phyloP scores from a whole-genome alignment of 805 yeast genomes.

The Zygosaccharomyces kombuchaensis region DNA sequence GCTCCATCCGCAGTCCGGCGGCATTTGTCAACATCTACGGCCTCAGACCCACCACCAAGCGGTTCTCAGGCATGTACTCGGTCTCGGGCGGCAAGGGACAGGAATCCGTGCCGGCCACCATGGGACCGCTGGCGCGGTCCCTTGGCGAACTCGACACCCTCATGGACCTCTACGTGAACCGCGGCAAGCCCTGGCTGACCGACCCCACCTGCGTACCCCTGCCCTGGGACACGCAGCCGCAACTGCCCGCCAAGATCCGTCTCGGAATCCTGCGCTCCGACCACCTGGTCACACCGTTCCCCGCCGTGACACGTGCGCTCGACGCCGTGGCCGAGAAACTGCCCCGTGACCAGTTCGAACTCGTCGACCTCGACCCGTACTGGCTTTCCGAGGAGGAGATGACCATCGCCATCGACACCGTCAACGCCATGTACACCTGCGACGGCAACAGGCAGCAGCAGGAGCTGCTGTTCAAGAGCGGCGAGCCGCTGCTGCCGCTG shows the following conservation, averaged over 20 bases:
- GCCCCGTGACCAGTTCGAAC: slow-evolving; percentile 45
- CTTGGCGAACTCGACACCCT: slow-evolving; percentile 64
- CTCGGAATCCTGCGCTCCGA: slow-evolving; percentile 63
- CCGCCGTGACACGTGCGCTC: slow-evolving; percentile 58
- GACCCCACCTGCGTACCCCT: slow-evolving; percentile 38
- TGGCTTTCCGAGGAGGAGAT: slow-evolving; percentile 27
- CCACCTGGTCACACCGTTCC: slow-evolving; percentile 61
- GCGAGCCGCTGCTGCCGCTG: slow-evolving; percentile 64
- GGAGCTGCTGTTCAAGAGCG: slow-evolving; percentile 49
- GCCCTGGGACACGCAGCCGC: slow-evolving; percentile 40
- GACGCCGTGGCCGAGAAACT: slow-evolving; percentile 51
- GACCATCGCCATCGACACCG: slow-evolving; percentile 12
- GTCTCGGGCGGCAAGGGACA: slow-evolving; percentile 58
- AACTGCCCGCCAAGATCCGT: slow-evolving; percentile 41
- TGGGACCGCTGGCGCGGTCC: slow-evolving; percentile 64
- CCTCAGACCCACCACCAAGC: slow-evolving; percentile 56
- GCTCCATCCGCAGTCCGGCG: slow-evolving; percentile 64
- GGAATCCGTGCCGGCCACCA: slow-evolving; percentile 60
- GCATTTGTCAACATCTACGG: slow-evolving; percentile 61
- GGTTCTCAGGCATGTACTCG: slow-evolving; percentile 43
- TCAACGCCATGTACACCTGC: slow-evolving; percentile 45
- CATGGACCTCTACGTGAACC: slow-evolving; percentile 58
- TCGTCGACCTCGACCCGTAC: slow-evolving; percentile 40
- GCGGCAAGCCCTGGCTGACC: slow-evolving; percentile 59
- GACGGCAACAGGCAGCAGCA: slow-evolving; percentile 65